Evolutionary conservation across 495 filamentous ascomycete species (phyloP).

Genomic region (Annulohypoxylon moriforme): DNA sequence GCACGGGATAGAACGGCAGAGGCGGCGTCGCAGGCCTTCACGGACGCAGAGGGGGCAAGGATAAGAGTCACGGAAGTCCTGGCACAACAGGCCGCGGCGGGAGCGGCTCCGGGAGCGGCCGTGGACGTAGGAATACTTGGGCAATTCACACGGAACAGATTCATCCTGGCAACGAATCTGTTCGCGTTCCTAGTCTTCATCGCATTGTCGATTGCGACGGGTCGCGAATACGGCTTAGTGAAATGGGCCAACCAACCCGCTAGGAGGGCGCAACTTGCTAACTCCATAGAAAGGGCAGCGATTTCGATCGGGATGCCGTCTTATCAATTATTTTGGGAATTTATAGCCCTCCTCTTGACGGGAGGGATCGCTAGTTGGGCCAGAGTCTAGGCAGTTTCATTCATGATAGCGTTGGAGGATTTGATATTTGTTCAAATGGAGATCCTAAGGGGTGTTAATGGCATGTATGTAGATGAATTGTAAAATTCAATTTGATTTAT

Average conservation of each 20-base stretch:
- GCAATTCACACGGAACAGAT: background rate
- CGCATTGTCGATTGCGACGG: conserved; percentile 10
- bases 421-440: background rate
- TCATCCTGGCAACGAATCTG: background rate
- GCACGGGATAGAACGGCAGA: background rate
- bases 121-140: background rate
- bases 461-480: background rate
- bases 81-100: background rate
- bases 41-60: background rate
- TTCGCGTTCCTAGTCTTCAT: background rate
- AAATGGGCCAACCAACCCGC: conserved; percentile 20
- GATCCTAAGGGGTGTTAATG: background rate
- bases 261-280: conserved; percentile 21
- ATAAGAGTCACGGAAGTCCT: background rate
- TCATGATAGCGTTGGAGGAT: too few relatives aligned
- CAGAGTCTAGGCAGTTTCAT: too few relatives aligned
- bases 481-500: background rate
- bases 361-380: background rate
- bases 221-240: conserved; percentile 25
- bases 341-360: background rate
- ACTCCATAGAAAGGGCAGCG: background rate
- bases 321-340: conserved; percentile 25
- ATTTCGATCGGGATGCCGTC: conserved; percentile 23
- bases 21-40: background rate
- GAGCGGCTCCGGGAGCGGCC: background rate